Percentiles rank a stretch among this genome's conserved stretches.
phyloP scores from a whole-genome alignment of 1,284 basidiomycete species.

The Apiotrichum gracile region DNA sequence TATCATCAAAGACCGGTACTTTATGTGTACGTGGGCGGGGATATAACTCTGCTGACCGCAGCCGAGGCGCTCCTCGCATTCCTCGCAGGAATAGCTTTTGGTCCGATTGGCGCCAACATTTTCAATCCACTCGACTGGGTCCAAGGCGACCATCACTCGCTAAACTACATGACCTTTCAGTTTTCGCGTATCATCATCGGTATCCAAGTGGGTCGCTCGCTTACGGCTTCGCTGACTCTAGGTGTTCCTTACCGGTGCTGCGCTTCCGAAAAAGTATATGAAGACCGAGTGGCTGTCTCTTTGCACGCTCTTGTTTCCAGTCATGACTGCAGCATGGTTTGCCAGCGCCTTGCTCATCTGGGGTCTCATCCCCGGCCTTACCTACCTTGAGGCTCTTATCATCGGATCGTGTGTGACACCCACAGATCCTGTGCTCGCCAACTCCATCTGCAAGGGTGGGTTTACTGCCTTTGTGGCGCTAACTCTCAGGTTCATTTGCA shows the following conservation, averaged over 20 bases:
- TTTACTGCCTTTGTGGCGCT: not conserved
- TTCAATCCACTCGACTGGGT: slow-evolving; percentile 28
- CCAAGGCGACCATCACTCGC: slow-evolving; percentile 7
- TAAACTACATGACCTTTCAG: slow-evolving; percentile 55
- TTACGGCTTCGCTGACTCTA: too few species aligned
- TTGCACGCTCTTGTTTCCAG: slow-evolving; percentile 71
- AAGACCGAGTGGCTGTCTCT: slow-evolving; percentile 78
- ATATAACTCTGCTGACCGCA: slow-evolving; percentile 46
- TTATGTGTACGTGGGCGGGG: slow-evolving; percentile 34
- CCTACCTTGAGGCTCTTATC: slow-evolving; percentile 76
- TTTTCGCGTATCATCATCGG: slow-evolving; percentile 88
- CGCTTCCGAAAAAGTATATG: slow-evolving; percentile 82
- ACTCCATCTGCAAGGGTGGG: slow-evolving; percentile 49
- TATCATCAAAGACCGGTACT: slow-evolving; percentile 47
- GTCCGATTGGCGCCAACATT: slow-evolving; percentile 30
- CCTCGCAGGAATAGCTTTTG: slow-evolving; percentile 85
- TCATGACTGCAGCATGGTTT: slow-evolving; percentile 81
- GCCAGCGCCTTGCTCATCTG: slow-evolving; percentile 75
- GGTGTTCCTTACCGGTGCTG: slow-evolving; percentile 95
- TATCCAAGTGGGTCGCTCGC: too few species aligned
- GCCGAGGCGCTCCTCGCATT: slow-evolving; percentile 94
- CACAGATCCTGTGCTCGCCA: slow-evolving; percentile 89
- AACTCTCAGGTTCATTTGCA: slow-evolving; percentile 35
- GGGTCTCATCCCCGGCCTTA: slow-evolving; percentile 76
- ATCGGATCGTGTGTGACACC: slow-evolving; percentile 92